These are phyloP conservation scores for Hypoxylon sp. DNA, from an alignment of 2,329 filamentous ascomycete species.

Conservation along the genomic window DNA sequence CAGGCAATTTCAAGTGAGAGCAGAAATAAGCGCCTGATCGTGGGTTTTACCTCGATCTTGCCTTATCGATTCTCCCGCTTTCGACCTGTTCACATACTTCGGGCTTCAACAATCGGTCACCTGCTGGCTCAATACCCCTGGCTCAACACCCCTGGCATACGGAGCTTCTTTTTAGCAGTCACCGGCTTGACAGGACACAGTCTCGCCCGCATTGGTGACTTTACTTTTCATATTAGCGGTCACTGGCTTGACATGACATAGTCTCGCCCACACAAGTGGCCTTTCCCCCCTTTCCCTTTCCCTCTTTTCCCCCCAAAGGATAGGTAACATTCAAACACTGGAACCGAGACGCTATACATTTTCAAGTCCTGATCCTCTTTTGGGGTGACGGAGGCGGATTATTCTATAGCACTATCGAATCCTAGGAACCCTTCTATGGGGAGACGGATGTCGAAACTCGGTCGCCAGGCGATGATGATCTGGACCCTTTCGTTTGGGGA, in stretches of 20 bases:
- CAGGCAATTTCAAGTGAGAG: neutral
- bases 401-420: constrained; percentile 17
- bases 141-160: no score
- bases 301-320: no score
- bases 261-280: neutral
- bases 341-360: neutral
- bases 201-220: no score
- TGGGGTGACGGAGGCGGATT: neutral
- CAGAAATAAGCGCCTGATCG: neutral
- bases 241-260: neutral
- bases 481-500: constrained; percentile 35
- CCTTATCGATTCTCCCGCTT: neutral
- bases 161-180: no score
- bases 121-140: no score
- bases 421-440: constrained; percentile 29
- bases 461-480: constrained; percentile 43
- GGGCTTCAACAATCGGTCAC: no score
- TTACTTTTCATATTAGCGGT: no score
- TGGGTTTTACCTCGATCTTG: neutral
- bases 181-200: no score
- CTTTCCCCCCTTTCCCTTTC: neutral
- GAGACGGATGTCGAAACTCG: constrained; percentile 32
- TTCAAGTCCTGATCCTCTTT: neutral
- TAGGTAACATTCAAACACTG: constrained; percentile 23
- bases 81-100: no score